Percentiles rank a stretch among this genome's conserved stretches.
These are phyloP conservation scores for Maudiozyma bulderi DNA, from an alignment of 805 yeast species.

Conservation along the genomic window DNA sequence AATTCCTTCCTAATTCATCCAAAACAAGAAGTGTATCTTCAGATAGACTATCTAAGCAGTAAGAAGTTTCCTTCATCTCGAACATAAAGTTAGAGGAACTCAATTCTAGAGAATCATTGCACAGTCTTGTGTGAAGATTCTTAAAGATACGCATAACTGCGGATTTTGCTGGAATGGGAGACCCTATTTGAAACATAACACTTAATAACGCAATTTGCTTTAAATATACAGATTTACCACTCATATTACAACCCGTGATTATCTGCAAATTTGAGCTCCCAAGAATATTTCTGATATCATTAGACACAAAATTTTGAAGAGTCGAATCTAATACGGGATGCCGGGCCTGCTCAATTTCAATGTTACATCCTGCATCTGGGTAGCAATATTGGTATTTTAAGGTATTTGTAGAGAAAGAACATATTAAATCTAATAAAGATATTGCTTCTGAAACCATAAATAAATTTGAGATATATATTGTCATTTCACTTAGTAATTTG, in stretches of 20 bases:
- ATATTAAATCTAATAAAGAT: conserved; percentile 34
- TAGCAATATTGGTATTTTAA: conserved; percentile 19
- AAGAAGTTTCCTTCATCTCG: conserved; percentile 42
- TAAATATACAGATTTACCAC: conserved; percentile 51
- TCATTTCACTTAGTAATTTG: conserved; percentile 21
- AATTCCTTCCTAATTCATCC: conserved; percentile 50
- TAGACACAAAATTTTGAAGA: conserved; percentile 28
- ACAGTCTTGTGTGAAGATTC: conserved; percentile 32
- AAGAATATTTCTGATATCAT: conserved; percentile 30
- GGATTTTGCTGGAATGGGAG: conserved; percentile 38
- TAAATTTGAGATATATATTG: conserved; percentile 26
- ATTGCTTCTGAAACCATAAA: conserved; percentile 38
- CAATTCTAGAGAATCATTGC: conserved; percentile 29
- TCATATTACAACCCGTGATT: conserved; percentile 52
- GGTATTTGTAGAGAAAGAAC: conserved; percentile 27
- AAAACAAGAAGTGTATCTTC: conserved; percentile 33
- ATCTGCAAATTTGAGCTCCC: conserved; percentile 36
- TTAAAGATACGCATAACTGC: conserved; percentile 35
- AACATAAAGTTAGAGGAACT: conserved; percentile 36
- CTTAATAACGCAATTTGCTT: conserved; percentile 40
- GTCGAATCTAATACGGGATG: conserved; percentile 36
- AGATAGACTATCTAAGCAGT: conserved; percentile 32
- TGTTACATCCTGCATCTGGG: conserved; percentile 32
- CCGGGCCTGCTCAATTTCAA: conserved; percentile 28
- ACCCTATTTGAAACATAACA: conserved; percentile 52